Conservation (phyloP, 2,329 filamentous ascomycete genomes). For the Xylaria polymorpha region DNA sequence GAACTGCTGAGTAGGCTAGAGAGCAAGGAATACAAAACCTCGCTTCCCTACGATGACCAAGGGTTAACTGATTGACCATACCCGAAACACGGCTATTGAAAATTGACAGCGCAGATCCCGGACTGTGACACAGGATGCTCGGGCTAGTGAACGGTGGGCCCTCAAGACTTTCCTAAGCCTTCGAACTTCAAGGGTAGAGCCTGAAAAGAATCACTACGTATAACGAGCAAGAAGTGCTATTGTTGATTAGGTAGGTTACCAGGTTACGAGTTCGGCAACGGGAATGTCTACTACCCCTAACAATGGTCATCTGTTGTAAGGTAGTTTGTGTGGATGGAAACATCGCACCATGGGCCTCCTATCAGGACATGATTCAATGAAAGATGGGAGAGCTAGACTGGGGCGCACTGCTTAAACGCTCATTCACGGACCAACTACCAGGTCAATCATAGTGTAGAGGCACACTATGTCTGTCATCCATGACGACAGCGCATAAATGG, state of each 20-base stretch:
- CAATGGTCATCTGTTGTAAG: neutral
- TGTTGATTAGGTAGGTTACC: slow-evolving; percentile 8
- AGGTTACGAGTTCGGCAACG: slow-evolving; percentile 19
- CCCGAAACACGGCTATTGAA: slow-evolving; percentile 30
- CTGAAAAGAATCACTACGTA: neutral
- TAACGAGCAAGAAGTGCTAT: neutral
- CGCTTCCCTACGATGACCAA: slow-evolving; percentile 18
- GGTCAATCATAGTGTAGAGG: neutral
- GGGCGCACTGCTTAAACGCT: neutral
- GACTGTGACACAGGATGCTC: slow-evolving; percentile 13
- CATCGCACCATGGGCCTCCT: slow-evolving; percentile 5
- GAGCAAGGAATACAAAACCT: slow-evolving; percentile 30
- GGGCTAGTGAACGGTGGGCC: slow-evolving; percentile 16
- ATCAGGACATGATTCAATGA: slow-evolving; percentile 1
- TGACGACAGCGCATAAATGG: slow-evolving; percentile 1
- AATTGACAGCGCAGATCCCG: slow-evolving; percentile 28
- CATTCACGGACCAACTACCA: neutral
- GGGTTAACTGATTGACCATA: slow-evolving; percentile 17
- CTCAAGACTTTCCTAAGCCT: neutral
- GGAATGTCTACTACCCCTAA: slow-evolving; percentile 1
- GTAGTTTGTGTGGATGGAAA: neutral
- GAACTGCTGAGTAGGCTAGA: neutral
- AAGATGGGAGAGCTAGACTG: neutral
- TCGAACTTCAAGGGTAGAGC: neutral
- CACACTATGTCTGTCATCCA: neutral